Base-by-base conservation (phyloP, 2,329 filamentous ascomycete species). In the Colletotrichum limetticola region DNA sequence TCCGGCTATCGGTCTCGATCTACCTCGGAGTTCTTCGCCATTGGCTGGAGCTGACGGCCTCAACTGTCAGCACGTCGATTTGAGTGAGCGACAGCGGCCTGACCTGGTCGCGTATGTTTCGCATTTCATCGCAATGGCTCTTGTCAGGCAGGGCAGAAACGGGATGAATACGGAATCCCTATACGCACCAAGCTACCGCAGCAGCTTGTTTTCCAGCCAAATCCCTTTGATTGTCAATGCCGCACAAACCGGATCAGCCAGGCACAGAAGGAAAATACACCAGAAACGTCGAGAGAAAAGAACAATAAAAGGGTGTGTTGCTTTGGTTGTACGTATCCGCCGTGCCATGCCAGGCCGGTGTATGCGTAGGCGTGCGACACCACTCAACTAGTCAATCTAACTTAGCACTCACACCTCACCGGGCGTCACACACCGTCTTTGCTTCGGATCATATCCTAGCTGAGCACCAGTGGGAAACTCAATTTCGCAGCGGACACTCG, bases 381-480 rank as follows among this genome's bases (percentile, higher is more conserved):
- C 37, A 56, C 52, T 65, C 32, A 57, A 32, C 37, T 65, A 57
- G 52, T 22, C n/a, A 55, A 28, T 35, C 49, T 65, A 56, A 16
- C 62, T 64, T 65, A 14, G 62, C 52, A 65, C 16, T 46, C 19
- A 30, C 26, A 24, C 32, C 62, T 65, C 19, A 28, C 49, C 32
- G 22, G 32, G 35, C 35, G 35, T 57, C 14, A 24, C 46, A 72
- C 60, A 72, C 56, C 66, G 66, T 73, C 71, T 71, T 59, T 66
- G 66, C 67, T 70, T 71, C 71, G 61, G 66, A 66, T 66, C 66
- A 71, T 71, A 66, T 66, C 66, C 71, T 57, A 71, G 66, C 71
- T 73, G 66, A 65, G 61, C 66, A 32, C 28, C 71, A 70, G 66
- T 52, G 37, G 67, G 61, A 73, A 71, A 73, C 71, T 66, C 71